These are phyloP conservation scores for Takashimella koratensis DNA, from an alignment of 1,284 basidiomycete species.

Conservation along the genomic window DNA sequence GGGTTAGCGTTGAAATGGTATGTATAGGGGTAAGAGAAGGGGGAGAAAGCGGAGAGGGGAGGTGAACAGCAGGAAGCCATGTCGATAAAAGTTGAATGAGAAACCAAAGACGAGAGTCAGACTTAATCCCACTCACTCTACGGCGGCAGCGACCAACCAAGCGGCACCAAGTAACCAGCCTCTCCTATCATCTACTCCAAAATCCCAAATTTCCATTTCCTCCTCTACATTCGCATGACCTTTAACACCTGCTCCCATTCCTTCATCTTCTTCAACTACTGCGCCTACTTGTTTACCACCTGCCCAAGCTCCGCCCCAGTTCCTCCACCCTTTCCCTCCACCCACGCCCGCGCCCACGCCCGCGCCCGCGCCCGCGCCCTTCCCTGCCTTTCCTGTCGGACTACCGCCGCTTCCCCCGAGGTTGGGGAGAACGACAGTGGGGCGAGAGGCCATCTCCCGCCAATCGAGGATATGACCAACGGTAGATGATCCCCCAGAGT, in stretches of 20 bases:
- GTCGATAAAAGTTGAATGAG: not conserved
- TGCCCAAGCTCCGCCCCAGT: conserved; percentile 49
- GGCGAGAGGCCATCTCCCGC: conserved; percentile 83
- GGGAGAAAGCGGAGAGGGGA: too few relatives aligned
- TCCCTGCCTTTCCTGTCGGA: conserved; percentile 11
- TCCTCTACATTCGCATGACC: conserved; percentile 8
- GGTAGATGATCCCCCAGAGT: conserved; percentile 59
- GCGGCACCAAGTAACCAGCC: conserved; percentile 82
- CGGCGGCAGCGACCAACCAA: conserved; percentile 72
- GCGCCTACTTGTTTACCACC: conserved; percentile 43
- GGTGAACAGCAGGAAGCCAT: not conserved
- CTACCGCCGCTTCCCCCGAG: conserved; percentile 9
- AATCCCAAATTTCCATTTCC: conserved; percentile 46
- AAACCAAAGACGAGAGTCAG: not conserved
- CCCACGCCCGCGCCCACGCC: conserved; percentile 49
- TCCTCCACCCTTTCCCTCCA: conserved; percentile 58
- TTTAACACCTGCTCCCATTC: not conserved
- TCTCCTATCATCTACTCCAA: conserved; percentile 63
- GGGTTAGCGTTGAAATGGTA: too few relatives aligned
- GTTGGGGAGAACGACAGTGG: conserved; percentile 55
- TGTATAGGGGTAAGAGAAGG: too few relatives aligned
- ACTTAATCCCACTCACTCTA: conserved; percentile 62
- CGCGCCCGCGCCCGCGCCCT: not conserved
- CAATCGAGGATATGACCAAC: conserved; percentile 76
- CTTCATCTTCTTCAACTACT: conserved; percentile 15